Base-by-base conservation (phyloP, 2,329 filamentous ascomycete genomes). In the Alternaria panax region DNA sequence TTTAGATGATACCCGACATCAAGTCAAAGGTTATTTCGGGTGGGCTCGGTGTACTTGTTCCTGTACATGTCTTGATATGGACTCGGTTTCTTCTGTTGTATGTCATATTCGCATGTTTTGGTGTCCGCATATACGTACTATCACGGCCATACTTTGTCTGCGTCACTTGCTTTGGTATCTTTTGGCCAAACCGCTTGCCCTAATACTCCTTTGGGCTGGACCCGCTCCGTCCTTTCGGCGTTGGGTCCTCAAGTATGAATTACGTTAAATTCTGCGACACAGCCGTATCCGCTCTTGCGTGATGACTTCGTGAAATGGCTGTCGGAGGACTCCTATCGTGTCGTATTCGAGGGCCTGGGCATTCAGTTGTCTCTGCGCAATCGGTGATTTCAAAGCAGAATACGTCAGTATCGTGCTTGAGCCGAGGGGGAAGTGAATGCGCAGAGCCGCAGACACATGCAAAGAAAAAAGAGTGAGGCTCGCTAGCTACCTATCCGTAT, bases 141-240 rank as follows among this genome's bases (percentile, higher is more conserved):
- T 60, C 57, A 64, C 59, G 62, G 58, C 59, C 43, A 38, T 63
- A 16, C 6, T 42, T 41, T 25, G 51, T 61, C 53, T 55, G 54
- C 41, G 40, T 55, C 53, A 51, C 60, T 63, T 30, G 48, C 47
- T 64, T 63, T 65, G 66, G 59, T 66, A 69, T 67, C 63, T 65
- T 65, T 65, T 63, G 59, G 64, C 65, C 60, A 65, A 55, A 63
- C 41, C 38, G 45, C 45, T 18, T 63, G 50, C 66, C 62, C 61
- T 72, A 72, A 72, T 71, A 60, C 61, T 72, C 69, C 63, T 34
- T 59, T 51, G 67, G 69, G 69, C 69, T 66, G 67, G 68, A 65
- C 60, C 66, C 69, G 45, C 46, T 63, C 56, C 50, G 54, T 60
- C 61, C 59, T 51, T 53, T 54, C 45, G 59, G 64, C 63, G 56